Conservation (phyloP, 2,329 filamentous ascomycete species). For the Akanthomyces uredinophilus region DNA sequence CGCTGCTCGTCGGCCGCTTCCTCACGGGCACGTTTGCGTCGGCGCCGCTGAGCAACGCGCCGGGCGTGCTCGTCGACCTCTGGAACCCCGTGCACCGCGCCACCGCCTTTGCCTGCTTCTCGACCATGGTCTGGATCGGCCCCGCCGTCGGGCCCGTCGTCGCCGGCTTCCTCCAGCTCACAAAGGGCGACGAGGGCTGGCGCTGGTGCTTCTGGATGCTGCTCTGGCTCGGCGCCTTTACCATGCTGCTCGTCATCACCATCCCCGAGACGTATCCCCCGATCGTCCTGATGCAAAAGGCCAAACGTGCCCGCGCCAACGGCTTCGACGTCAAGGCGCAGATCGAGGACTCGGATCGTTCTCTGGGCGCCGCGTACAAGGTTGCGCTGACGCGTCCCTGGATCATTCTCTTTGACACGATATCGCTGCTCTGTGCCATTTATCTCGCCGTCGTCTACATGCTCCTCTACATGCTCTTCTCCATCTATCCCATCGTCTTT, state of each 20-base stretch:
- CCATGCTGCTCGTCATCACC: slow-evolving; percentile 45
- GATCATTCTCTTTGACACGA: slow-evolving; percentile 49
- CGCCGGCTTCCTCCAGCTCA: slow-evolving; percentile 52
- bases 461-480: slow-evolving; percentile 54
- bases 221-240: slow-evolving; percentile 37
- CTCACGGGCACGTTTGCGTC: slow-evolving; percentile 50
- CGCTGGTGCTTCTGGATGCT: slow-evolving; percentile 47
- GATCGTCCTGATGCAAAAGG: slow-evolving; percentile 48
- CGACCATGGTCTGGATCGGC: slow-evolving; percentile 48
- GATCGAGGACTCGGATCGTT: slow-evolving; percentile 40
- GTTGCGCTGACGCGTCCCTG: slow-evolving; percentile 49
- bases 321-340: slow-evolving; percentile 46
- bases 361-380: slow-evolving; percentile 41
- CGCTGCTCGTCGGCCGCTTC: slow-evolving; percentile 49
- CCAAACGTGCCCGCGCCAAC: slow-evolving; percentile 42
- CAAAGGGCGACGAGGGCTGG: slow-evolving; percentile 47
- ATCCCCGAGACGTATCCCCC: slow-evolving; percentile 54
- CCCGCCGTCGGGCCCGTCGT: slow-evolving; percentile 50
- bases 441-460: slow-evolving; percentile 50
- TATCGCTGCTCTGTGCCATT: slow-evolving; percentile 46
- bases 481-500: slow-evolving; percentile 52
- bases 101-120: slow-evolving; percentile 50
- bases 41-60: slow-evolving; percentile 43
- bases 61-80: slow-evolving; percentile 49
- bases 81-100: slow-evolving; percentile 48